Base-by-base conservation (phyloP, 192 early-diverging fungal species). In the Backusella mclennaniae region DNA sequence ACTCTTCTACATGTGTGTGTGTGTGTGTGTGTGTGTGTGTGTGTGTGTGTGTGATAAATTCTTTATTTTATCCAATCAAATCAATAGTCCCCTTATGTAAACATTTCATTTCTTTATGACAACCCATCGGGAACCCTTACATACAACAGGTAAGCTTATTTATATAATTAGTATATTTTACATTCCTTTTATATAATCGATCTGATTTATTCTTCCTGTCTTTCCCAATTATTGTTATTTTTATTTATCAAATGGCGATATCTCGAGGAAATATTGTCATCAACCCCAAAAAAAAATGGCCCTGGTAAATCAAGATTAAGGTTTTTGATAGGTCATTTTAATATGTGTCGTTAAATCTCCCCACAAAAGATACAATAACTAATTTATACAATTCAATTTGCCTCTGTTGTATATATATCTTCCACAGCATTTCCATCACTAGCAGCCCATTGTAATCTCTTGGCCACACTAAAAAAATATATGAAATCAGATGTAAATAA, bases 401-500 rank as follows among this genome's bases (percentile, higher is more conserved):
- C 26, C 11, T 63, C 56, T 63, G 70, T 49, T 6, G 42, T 42
- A 71, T 71, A 71, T 41, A 71, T 71, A 44, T 23, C 41, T 17
- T 71, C 36, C 49, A 71, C 36, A 6, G 29, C 42, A 44, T 49
- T 29, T 31, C n/a, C 70, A 41, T 35, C 29, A 49, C 44, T 49
- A 71, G 70, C 70, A 49, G 44, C 70, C 39, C 44, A 71, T 49
- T 71, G 26, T 29, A 71, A 49, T 44, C 42, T 71, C 70, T 71
- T 71, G 12, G 70, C 70, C n/a, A 41, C 42, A 15, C 70, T 71
- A 31, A 46, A n/a, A 19, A n/a, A 33, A 33, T 33, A 15, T 19
- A n/a, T 6, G 19, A 4, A 67, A 67, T n/a, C 15, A 36, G 4
- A 17, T 44, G 15, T 38, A 21, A 69, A n/a, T 39, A 69, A n/a